Evolutionary conservation across 805 yeast genomes (phyloP).

Genomic region (Vanderwaltozyma tropicalis): DNA sequence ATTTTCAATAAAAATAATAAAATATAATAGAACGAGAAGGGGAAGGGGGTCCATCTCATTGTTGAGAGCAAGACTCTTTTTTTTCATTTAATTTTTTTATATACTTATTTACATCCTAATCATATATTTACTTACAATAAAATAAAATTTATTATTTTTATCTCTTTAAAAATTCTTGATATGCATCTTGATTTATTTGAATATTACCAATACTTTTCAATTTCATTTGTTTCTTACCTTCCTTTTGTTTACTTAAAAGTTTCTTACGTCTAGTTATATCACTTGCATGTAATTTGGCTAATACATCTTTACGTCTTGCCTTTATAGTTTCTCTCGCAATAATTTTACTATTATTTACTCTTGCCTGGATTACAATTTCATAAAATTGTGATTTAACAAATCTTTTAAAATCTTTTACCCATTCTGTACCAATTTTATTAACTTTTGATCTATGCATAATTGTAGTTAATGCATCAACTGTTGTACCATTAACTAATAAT

Average conservation of each 20-base stretch:
- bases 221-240: slow-evolving; percentile 74
- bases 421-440: slow-evolving; percentile 61
- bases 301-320: slow-evolving; percentile 90
- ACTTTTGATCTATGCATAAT: slow-evolving; percentile 79
- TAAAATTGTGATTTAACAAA: slow-evolving; percentile 73
- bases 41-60: too few species aligned
- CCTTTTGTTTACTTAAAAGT: slow-evolving; percentile 78
- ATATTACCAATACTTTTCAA: slow-evolving; percentile 73
- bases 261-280: slow-evolving; percentile 87
- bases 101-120: too few species aligned
- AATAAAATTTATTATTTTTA: not conserved
- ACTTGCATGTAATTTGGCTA: slow-evolving; percentile 86
- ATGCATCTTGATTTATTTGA: slow-evolving; percentile 72
- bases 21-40: too few species aligned
- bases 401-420: slow-evolving; percentile 75
- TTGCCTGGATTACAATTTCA: slow-evolving; percentile 89
- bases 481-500: slow-evolving; percentile 74
- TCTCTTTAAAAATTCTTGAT: slow-evolving; percentile 61
- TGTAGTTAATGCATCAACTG: slow-evolving; percentile 87
- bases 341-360: slow-evolving; percentile 64
- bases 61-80: too few species aligned
- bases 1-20: slow-evolving; percentile 4
- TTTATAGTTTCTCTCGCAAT: slow-evolving; percentile 88
- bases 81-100: too few species aligned
- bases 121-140: too few species aligned